phyloP scores from a whole-genome alignment of 108 stramenopile species.

The Schizochytrium sp. region DNA sequence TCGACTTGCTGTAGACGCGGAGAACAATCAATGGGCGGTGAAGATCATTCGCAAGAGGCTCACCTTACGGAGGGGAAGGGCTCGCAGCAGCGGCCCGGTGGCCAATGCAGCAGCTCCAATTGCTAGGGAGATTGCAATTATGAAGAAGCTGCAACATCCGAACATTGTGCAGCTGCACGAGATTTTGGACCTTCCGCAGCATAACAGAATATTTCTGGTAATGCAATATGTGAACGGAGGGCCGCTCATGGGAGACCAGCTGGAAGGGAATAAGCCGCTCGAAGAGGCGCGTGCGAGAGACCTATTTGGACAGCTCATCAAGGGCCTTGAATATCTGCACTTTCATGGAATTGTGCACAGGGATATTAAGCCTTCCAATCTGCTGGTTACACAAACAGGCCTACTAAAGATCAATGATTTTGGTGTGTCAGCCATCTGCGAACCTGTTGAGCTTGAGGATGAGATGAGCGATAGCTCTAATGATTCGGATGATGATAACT shows the following conservation, averaged over 20 bases:
- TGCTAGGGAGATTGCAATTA: slow-evolving; percentile 80
- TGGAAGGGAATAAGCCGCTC: slow-evolving; percentile 69
- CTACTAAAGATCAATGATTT: slow-evolving; percentile 81
- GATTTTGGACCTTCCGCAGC: slow-evolving; percentile 81
- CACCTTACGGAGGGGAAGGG: slow-evolving; percentile 24
- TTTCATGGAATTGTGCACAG: slow-evolving; percentile 80
- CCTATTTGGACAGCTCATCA: slow-evolving; percentile 71
- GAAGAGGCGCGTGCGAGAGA: slow-evolving; percentile 67
- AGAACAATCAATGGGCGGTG: slow-evolving; percentile 34
- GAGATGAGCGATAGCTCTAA: slow-evolving; percentile 47
- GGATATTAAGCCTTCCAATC: slow-evolving; percentile 81
- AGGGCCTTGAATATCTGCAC: slow-evolving; percentile 77
- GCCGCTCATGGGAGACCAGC: slow-evolving; percentile 77
- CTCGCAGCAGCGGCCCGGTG: slow-evolving; percentile 19
- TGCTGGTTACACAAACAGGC: slow-evolving; percentile 69
- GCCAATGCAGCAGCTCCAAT: slow-evolving; percentile 50
- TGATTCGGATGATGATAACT: not conserved
- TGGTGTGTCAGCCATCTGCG: slow-evolving; percentile 75
- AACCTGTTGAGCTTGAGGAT: slow-evolving; percentile 61
- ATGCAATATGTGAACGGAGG: slow-evolving; percentile 81
- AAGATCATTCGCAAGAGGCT: slow-evolving; percentile 51
- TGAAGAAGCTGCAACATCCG: slow-evolving; percentile 81
- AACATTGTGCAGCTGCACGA: slow-evolving; percentile 78
- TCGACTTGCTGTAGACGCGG: slow-evolving; percentile 37
- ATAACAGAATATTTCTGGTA: slow-evolving; percentile 84